phyloP scores from a whole-genome alignment of 208 protist genomes.

The Wallacemonas sp. region DNA sequence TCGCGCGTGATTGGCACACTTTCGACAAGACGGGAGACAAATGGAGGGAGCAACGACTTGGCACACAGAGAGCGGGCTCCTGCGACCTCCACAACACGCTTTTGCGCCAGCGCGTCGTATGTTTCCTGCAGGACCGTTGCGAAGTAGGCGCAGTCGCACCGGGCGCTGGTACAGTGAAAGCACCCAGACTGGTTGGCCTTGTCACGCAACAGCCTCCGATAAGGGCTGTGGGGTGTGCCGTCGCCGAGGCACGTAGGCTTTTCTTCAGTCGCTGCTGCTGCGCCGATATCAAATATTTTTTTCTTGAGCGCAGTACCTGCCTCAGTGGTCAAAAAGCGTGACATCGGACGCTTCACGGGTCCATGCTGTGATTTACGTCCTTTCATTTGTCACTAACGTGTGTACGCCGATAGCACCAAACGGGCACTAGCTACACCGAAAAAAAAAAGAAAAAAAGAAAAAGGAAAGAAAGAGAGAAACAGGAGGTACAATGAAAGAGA shows the following conservation, averaged over 20 bases:
- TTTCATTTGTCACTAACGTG: too few relatives aligned
- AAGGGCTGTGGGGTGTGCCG: constrained; percentile 53
- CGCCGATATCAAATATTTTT: constrained; percentile 7
- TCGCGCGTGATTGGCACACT: constrained; percentile 49
- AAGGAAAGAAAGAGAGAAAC: constrained; percentile 11
- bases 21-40: constrained; percentile 58
- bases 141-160: constrained; percentile 60
- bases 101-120: constrained; percentile 48
- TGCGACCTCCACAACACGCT: constrained; percentile 73
- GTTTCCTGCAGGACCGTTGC: constrained; percentile 44
- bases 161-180: constrained; percentile 48
- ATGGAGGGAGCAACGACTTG: constrained; percentile 68
- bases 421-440: constrained; percentile 25
- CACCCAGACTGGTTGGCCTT: constrained; percentile 65
- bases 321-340: constrained; percentile 41
- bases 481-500: neutral
- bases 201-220: constrained; percentile 46
- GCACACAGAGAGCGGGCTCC: constrained; percentile 60
- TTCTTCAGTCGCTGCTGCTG: constrained; percentile 17
- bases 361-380: constrained; percentile 21
- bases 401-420: too few relatives aligned
- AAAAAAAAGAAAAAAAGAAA: constrained; percentile 11
- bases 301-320: constrained; percentile 29
- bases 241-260: constrained; percentile 38
- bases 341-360: constrained; percentile 22